Conservation (phyloP, 306 rosid genomes). For the Acacia acuminata region DNA sequence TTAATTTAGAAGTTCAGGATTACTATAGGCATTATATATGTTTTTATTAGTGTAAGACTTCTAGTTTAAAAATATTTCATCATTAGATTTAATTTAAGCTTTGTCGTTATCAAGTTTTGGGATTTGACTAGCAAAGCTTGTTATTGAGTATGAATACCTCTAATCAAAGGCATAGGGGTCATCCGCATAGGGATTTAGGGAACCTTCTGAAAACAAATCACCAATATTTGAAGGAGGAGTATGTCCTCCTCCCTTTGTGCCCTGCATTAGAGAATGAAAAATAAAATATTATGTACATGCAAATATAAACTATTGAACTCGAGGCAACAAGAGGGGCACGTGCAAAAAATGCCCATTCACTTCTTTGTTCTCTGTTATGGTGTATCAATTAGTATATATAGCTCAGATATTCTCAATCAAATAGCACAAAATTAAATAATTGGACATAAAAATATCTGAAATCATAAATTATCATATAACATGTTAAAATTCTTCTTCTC, state of each 20-base stretch:
- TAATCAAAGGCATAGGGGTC: slow-evolving; percentile 96
- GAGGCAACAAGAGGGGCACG: not conserved
- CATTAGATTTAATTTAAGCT: not conserved
- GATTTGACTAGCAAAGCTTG: not conserved
- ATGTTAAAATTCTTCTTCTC: slow-evolving; percentile 6
- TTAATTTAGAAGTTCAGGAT: not conserved
- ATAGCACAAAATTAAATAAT: slow-evolving; percentile 1
- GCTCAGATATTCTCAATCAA: slow-evolving; percentile 15
- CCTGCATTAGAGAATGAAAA: slow-evolving; percentile 42
- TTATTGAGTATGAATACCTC: slow-evolving; percentile 56
- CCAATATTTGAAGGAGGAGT: slow-evolving; percentile 77
- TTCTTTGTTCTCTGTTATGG: not conserved
- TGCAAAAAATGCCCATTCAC: slow-evolving; percentile 15
- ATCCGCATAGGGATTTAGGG: slow-evolving; percentile 94
- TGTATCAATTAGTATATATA: slow-evolving; percentile 12
- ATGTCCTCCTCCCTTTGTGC: slow-evolving; percentile 52
- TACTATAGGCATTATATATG: not conserved
- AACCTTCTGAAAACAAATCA: slow-evolving; percentile 95
- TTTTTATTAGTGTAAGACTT: not conserved
- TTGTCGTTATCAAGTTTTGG: not conserved
- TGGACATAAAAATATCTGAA: slow-evolving; percentile 29
- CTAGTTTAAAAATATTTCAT: not conserved
- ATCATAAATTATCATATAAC: slow-evolving; percentile 23
- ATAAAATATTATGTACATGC: not conserved
- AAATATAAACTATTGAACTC: slow-evolving; percentile 1